Evolutionary conservation across 1,284 basidiomycete genomes (phyloP), one percentile per base, ranked within the genome.

Genomic region (Phaffia rhodozyma): DNA sequence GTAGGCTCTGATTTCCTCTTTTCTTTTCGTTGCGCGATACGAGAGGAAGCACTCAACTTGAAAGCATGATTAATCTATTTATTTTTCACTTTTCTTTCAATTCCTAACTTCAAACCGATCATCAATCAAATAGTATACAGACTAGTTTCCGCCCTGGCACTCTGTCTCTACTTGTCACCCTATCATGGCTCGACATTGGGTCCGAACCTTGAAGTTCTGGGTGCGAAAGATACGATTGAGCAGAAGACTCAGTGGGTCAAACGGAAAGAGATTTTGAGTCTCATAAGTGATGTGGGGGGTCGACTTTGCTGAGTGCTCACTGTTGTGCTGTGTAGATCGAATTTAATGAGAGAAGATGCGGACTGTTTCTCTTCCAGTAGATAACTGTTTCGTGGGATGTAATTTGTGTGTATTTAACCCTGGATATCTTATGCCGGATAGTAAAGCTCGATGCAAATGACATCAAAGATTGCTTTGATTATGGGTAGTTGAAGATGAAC

Each of bases 131-230:
- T 70, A 87, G 89, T 89, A 1, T 86, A 92, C 73, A 84, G 90
- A 18, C 75, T 93, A 54, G 80, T 83, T 0, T 89, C 87, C 0
- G 84, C 86, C 11, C 75, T 92, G 34, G 87, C 83, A 1, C 82
- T 89, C 70, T 73, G 88, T 55, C 68, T 92, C 60, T 82, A 87
- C 51, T 74, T 90, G 25, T 87, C 77, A 0, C 78, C 78, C 0
- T 72, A 67, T 29, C 77, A 71, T 67, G 65, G 83, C 18, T 84
- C 84, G 0, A 80, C 78, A 43, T 81, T 84, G 66, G 81, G 84
- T 30, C 78, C 82, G 0, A 71, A 92, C 67, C 74, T 92, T 30
- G 84, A 89, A 66, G 85, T 89, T 5, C 75, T 94, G 38, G 82
- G 84, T 56, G 82, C 82, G 16, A 79, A 76, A 58, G 75, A 77